phyloP scores from a whole-genome alignment of 2,329 filamentous ascomycete species.

The Venturia oleaginea region DNA sequence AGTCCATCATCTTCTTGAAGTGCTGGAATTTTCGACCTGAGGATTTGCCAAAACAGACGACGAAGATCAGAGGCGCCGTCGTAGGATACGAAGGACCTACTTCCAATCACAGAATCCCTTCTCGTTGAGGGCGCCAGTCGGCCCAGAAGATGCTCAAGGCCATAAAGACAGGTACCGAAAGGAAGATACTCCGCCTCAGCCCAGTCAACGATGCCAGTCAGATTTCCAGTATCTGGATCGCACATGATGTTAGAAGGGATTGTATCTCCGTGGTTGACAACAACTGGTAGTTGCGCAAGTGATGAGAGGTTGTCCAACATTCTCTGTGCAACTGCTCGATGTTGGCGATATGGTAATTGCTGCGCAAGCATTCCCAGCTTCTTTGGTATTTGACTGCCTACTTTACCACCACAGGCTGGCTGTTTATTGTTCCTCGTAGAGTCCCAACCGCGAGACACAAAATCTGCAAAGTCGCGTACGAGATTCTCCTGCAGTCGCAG shows the following conservation, averaged over 20 bases:
- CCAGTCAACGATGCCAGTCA: slow-evolving; percentile 55
- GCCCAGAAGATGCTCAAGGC: slow-evolving; percentile 51
- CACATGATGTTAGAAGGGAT: slow-evolving; percentile 50
- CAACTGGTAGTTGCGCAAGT: slow-evolving; percentile 42
- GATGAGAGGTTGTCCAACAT: slow-evolving; percentile 30
- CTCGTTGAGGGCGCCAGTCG: slow-evolving; percentile 27
- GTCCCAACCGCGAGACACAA: slow-evolving; percentile 24
- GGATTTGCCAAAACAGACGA: slow-evolving; percentile 40
- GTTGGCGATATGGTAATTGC: slow-evolving; percentile 20
- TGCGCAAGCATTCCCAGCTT: slow-evolving; percentile 22
- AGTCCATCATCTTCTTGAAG: slow-evolving; percentile 23
- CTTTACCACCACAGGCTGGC: slow-evolving; percentile 19
- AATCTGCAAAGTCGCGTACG: slow-evolving; percentile 22
- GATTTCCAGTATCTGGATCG: slow-evolving; percentile 31
- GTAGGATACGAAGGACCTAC: slow-evolving; percentile 32
- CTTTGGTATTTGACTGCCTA: slow-evolving; percentile 21
- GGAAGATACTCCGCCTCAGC: slow-evolving; percentile 53
- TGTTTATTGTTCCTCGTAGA: slow-evolving; percentile 5
- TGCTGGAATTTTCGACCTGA: slow-evolving; percentile 29
- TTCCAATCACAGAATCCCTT: slow-evolving; percentile 6
- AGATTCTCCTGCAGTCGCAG: slow-evolving; percentile 19
- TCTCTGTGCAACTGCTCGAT: slow-evolving; percentile 19
- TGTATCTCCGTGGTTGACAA: slow-evolving; percentile 53
- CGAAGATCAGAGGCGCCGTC: slow-evolving; percentile 36
- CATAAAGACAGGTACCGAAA: slow-evolving; percentile 52